Evolutionary conservation across 2,329 filamentous ascomycete genomes (phyloP), one percentile per base, ranked within the genome.

Genomic region (Pseudogymnoascus sp.): DNA sequence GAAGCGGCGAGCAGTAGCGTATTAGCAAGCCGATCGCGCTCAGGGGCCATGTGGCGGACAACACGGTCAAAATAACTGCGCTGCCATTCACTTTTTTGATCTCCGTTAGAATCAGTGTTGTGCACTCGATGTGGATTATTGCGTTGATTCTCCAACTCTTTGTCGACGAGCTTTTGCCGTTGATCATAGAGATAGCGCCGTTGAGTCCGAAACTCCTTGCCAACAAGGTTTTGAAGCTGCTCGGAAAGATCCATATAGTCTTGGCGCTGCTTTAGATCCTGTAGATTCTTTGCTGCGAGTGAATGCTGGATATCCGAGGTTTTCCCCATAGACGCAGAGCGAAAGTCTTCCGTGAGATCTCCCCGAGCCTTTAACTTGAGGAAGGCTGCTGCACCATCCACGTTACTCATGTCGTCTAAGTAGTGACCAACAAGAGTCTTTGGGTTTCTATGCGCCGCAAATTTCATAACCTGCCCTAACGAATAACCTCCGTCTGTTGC

Each of bases 221-320:
- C 28, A 65, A 0, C 51, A 13, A 66, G 61, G 25, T 54, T 31
- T 11, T n/a, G 10, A 57, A 66, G 1, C 60, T 66, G 14, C 43
- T 66, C 14, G 25, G 57, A 41, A 39, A 64, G 7, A 43, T 19
- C 16, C 1, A 43, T 19, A 21, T 43, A 43, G 51, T 62, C 63
- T 21, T 57, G 60, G 10, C 39, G 60, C 28, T 39, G 63, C 64
- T 65, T 1, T 10, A 66, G 45, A 60, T 66, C 21, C n/a, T 66
- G 25, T 28, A 57, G 39, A 13, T 28, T 66, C 3, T 65, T 11
- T 21, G 61, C 63, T 19, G 48, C n/a, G 1, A 66, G 61, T 25
- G 63, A 66, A n/a, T 63, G 28, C 60, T 13, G 63, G 21, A 65
- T 41, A 31, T 65, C 28, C 16, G 48, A 25, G 51, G 45, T 65